These are phyloP conservation scores for Debaryomyces castellii DNA, from an alignment of 805 yeast genomes.

Conservation along the genomic window DNA sequence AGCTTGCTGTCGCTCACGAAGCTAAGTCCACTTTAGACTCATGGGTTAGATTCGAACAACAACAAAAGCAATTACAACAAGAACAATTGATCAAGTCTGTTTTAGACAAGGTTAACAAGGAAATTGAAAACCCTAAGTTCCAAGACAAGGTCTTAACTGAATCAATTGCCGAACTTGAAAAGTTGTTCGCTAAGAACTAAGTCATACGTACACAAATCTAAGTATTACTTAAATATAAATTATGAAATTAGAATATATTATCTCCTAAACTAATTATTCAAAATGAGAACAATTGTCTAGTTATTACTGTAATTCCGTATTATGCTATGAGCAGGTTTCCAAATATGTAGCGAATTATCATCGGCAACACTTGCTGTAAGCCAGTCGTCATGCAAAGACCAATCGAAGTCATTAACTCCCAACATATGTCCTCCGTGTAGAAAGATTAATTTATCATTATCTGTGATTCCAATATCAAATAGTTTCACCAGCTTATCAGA, in stretches of 20 bases:
- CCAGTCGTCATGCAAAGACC: conserved; percentile 76
- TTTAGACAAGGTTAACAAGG: conserved; percentile 83
- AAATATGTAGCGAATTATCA: conserved; percentile 84
- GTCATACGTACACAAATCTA: conserved; percentile 3
- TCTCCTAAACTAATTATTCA: background rate
- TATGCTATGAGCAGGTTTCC: conserved; percentile 60
- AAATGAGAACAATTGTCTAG: conserved; percentile 1
- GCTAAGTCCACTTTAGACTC: conserved; percentile 96
- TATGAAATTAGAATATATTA: conserved; percentile 9
- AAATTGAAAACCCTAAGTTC: conserved; percentile 83
- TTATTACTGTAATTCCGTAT: conserved; percentile 8
- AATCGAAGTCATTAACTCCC: conserved; percentile 80
- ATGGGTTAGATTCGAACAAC: conserved; percentile 98
- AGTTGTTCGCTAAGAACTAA: conserved; percentile 58
- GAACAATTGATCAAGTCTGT: conserved; percentile 84
- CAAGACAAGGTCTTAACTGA: conserved; percentile 90
- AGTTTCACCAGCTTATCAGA: conserved; percentile 62
- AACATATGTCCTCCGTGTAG: conserved; percentile 84
- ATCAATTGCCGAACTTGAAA: conserved; percentile 90
- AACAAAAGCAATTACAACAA: conserved; percentile 95
- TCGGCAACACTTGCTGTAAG: conserved; percentile 75
- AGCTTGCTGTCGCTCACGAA: conserved; percentile 81
- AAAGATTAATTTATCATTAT: conserved; percentile 44
- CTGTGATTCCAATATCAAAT: conserved; percentile 48
- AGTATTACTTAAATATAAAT: conserved; percentile 6